phyloP scores from a whole-genome alignment of 352 stramenopile genomes.

The Globisporangium recalcitrans region DNA sequence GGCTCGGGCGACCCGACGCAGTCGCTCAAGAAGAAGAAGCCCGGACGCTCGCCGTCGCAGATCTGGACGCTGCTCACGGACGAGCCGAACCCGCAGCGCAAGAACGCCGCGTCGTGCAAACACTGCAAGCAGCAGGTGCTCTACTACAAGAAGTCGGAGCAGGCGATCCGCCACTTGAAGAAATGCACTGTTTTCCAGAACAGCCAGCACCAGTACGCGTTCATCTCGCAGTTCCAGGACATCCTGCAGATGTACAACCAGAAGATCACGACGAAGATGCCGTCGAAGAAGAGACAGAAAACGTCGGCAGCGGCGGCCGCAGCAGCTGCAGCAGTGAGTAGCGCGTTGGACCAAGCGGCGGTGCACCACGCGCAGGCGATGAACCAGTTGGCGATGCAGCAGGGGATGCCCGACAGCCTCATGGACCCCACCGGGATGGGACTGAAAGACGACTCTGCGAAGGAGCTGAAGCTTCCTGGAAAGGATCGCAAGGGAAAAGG shows the following conservation, averaged over 20 bases:
- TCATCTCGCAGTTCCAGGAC: slow-evolving; percentile 77
- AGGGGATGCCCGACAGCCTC: slow-evolving; percentile 57
- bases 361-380: slow-evolving; percentile 59
- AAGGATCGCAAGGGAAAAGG: slow-evolving; percentile 44
- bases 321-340: slow-evolving; percentile 18
- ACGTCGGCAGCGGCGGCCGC: slow-evolving; percentile 13
- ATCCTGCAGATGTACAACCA: slow-evolving; percentile 79
- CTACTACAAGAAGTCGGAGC: slow-evolving; percentile 87
- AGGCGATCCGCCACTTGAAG: slow-evolving; percentile 78
- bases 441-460: slow-evolving; percentile 45
- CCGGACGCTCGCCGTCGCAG: slow-evolving; percentile 51
- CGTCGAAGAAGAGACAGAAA: slow-evolving; percentile 63
- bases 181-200: slow-evolving; percentile 75
- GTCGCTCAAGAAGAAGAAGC: slow-evolving; percentile 70
- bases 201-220: slow-evolving; percentile 78
- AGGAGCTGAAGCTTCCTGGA: slow-evolving; percentile 25
- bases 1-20: not conserved
- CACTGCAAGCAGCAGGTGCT: slow-evolving; percentile 82
- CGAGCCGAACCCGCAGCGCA: slow-evolving; percentile 69
- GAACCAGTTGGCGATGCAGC: slow-evolving; percentile 75
- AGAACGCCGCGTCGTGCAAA: slow-evolving; percentile 73
- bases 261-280: slow-evolving; percentile 67
- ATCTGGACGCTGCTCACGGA: slow-evolving; percentile 84
- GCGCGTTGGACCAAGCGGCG: slow-evolving; percentile 39
- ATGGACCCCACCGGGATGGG: slow-evolving; percentile 53